Percentiles rank a stretch among this genome's conserved stretches.
Evolutionary conservation across 2,329 filamentous ascomycete species (phyloP).

Genomic region (Colletotrichum higginsianum): DNA sequence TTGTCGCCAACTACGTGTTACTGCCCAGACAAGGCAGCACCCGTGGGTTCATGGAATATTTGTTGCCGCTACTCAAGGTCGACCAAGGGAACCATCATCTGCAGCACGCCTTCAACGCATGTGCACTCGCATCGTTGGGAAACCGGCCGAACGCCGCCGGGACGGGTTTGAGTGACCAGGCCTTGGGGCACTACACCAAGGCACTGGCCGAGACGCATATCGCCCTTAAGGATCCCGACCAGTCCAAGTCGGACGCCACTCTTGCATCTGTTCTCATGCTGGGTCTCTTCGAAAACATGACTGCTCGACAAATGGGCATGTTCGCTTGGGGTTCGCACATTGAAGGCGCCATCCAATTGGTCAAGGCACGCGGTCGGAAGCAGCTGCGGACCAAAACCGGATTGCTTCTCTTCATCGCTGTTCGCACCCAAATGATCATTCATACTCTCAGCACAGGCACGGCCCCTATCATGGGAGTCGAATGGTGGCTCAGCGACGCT

Average conservation of each 20-base stretch:
- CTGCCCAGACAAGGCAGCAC: conserved; percentile 65
- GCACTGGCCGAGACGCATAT: conserved; percentile 67
- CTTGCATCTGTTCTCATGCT: conserved; percentile 72
- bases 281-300: conserved; percentile 70
- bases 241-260: conserved; percentile 69
- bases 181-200: conserved; percentile 68
- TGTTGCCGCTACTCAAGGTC: conserved; percentile 68
- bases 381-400: conserved; percentile 69
- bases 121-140: conserved; percentile 69
- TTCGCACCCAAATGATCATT: conserved; percentile 74
- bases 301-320: conserved; percentile 43
- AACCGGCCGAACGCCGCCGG: conserved; percentile 61
- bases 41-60: conserved; percentile 71
- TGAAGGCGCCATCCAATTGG: conserved; percentile 74
- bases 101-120: conserved; percentile 71
- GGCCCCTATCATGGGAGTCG: conserved; percentile 65
- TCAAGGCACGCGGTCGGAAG: conserved; percentile 70
- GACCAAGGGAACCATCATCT: conserved; percentile 63
- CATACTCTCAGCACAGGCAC: conserved; percentile 69
- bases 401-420: conserved; percentile 70
- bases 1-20: conserved; percentile 73
- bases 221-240: conserved; percentile 66
- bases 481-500: conserved; percentile 73
- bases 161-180: conserved; percentile 54
- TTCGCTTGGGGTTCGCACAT: conserved; percentile 74